Base-by-base conservation (phyloP, 2,329 filamentous ascomycete genomes). In the Pseudocercospora crystallina region DNA sequence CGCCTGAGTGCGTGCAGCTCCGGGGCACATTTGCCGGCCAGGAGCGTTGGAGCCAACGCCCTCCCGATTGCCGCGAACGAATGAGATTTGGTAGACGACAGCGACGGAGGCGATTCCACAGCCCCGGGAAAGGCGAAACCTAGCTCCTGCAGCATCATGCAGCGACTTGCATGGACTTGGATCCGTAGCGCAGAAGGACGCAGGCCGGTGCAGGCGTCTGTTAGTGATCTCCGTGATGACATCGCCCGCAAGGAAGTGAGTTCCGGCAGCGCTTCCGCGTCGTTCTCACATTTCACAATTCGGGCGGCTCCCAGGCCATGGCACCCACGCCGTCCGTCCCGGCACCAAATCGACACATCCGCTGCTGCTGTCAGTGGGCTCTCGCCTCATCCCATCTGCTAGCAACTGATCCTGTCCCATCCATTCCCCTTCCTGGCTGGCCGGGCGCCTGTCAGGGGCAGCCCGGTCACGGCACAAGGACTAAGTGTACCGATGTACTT, bases 301-400 rank as follows among this genome's bases (percentile, higher is more conserved):
- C 20, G 20, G 20, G 20, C 20, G 20, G 20, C 20, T 26, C 20
- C 20, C 20, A 26, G 48, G 49, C 52, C 53, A 53, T 42, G 53
- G 51, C 50, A 52, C 56, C 41, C 53, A 47, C 46, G 46, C 49
- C 49, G 52, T 58, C 52, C 15, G 31, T 44, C 48, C 45, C 55
- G 49, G 55, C 49, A 40, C 53, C 50, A 47, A 51, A 31, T 26
- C 20, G 20, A 26, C 20, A 26, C 20, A 26, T 26, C 20, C 20
- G 20, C 20, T 26, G 20, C 20, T 26, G 7, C 20, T 26, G 20
- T 26, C 20, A 26, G 20, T 26, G 20, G 20, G 7, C 3, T 26
- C 20, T 7, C 3, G 3, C 20, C 20, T 7, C 20, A 26, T 26
- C 20, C 20, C 17, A 26, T 42, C 9, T 38, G 40, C n/a, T 41